phyloP scores from a whole-genome alignment of 164 flowering plant genomes.

The Aristolochia fimbriata region DNA sequence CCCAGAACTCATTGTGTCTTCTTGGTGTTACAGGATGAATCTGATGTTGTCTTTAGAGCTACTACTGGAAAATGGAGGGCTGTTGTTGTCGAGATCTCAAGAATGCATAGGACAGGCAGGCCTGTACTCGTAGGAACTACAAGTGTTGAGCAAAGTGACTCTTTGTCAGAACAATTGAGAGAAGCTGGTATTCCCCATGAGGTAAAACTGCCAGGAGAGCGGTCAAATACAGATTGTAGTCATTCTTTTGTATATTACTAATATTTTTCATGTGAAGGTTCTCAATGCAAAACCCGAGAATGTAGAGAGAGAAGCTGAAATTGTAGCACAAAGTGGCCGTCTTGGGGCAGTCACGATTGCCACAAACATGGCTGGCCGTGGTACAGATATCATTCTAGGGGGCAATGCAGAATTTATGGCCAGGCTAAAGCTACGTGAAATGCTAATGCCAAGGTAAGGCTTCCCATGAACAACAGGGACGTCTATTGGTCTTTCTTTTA shows the following conservation, averaged over 20 bases:
- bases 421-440: slow-evolving; percentile 86
- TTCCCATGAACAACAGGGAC: not conserved
- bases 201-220: slow-evolving; percentile 30
- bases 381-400: slow-evolving; percentile 97
- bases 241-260: not conserved
- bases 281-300: slow-evolving; percentile 99
- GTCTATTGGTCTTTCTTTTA: not conserved
- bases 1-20: not conserved
- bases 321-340: slow-evolving; percentile 98
- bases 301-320: slow-evolving; percentile 99
- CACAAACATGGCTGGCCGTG: slow-evolving; percentile 99
- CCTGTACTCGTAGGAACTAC: slow-evolving; percentile 99
- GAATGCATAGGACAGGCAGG: slow-evolving; percentile 95
- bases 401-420: slow-evolving; percentile 99
- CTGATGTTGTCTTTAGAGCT: slow-evolving; percentile 92
- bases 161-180: slow-evolving; percentile 60
- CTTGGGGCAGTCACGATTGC: slow-evolving; percentile 95
- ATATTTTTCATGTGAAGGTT: slow-evolving; percentile 35
- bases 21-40: slow-evolving; percentile 61
- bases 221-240: not conserved
- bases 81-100: slow-evolving; percentile 87
- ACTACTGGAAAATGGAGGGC: slow-evolving; percentile 89
- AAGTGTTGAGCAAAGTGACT: slow-evolving; percentile 96
- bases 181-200: slow-evolving; percentile 94
- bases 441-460: slow-evolving; percentile 89